Evolutionary conservation across 352 stramenopile species (phyloP).

Genomic region (Phytophthora boehmeriae): DNA sequence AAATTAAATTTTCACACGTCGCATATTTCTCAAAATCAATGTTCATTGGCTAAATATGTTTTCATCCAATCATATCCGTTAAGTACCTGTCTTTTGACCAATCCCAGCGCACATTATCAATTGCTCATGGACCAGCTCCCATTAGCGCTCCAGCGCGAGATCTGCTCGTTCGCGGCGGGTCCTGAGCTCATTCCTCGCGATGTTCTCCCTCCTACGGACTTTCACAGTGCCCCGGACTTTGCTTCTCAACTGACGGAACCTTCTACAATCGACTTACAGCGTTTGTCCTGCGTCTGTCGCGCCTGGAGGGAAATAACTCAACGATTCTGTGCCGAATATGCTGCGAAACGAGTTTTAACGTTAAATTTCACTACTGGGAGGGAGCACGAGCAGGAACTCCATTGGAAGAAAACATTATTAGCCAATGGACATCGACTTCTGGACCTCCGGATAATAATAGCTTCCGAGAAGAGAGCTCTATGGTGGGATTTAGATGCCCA

Average conservation of each 20-base stretch:
- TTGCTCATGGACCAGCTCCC: constrained; percentile 33
- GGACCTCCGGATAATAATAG: constrained; percentile 40
- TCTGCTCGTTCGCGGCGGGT: constrained; percentile 39
- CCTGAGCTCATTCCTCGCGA: constrained; percentile 43
- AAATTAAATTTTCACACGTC: background rate
- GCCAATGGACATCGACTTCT: constrained; percentile 21
- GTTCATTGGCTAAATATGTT: background rate
- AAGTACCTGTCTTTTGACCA: background rate
- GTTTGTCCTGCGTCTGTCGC: constrained; percentile 37
- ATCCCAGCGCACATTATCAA: background rate
- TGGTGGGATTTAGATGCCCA: constrained; percentile 46
- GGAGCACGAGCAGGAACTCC: constrained; percentile 30
- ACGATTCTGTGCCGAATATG: constrained; percentile 25
- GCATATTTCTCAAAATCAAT: too few relatives aligned
- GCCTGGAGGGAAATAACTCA: constrained; percentile 29
- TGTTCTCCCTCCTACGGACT: background rate
- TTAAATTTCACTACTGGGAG: constrained; percentile 33
- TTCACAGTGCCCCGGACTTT: constrained; percentile 23
- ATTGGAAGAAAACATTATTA: constrained; percentile 20
- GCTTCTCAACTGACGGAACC: constrained; percentile 31
- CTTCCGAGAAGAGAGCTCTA: constrained; percentile 23
- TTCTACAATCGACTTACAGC: constrained; percentile 27
- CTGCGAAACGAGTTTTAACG: constrained; percentile 25
- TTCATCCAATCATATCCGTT: background rate
- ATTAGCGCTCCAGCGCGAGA: constrained; percentile 37